phyloP scores from a whole-genome alignment of 2,329 filamentous ascomycete species.

The Fusarium concolor region DNA sequence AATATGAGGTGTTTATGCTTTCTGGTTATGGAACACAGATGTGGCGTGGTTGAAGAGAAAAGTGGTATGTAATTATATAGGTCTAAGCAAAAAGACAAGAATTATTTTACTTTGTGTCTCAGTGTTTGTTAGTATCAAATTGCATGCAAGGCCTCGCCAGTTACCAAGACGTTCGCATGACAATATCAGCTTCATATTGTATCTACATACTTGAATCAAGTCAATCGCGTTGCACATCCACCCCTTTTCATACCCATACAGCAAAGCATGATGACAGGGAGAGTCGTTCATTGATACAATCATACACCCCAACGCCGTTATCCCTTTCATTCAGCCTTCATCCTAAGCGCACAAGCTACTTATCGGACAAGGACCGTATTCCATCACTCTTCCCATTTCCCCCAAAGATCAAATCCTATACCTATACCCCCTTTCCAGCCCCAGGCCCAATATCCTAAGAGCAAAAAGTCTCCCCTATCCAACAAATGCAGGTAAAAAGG shows the following conservation, averaged over 20 bases:
- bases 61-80: slow-evolving; percentile 18
- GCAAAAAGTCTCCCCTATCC: slow-evolving; percentile 12
- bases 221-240: neutral
- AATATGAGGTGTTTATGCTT: slow-evolving; percentile 17
- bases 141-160: neutral
- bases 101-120: neutral
- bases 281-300: slow-evolving; percentile 23
- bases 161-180: neutral
- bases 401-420: slow-evolving; percentile 4
- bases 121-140: neutral
- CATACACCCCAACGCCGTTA: slow-evolving; percentile 22
- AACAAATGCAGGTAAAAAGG: slow-evolving; percentile 5
- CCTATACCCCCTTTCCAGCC: neutral
- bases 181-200: neutral
- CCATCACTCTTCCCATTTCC: neutral
- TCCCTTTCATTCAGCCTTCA: neutral
- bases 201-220: neutral
- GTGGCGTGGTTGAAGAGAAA: slow-evolving; percentile 1
- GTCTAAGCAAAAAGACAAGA: slow-evolving; percentile 1
- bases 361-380: slow-evolving; percentile 15
- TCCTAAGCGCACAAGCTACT: slow-evolving; percentile 1
- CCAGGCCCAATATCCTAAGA: slow-evolving; percentile 4
- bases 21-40: slow-evolving; percentile 16
- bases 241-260: neutral
- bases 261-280: neutral